Percentiles rank a stretch among this genome's conserved stretches.
phyloP scores from a whole-genome alignment of 768 basidiomycete species.

The Saitozyma podzolica region DNA sequence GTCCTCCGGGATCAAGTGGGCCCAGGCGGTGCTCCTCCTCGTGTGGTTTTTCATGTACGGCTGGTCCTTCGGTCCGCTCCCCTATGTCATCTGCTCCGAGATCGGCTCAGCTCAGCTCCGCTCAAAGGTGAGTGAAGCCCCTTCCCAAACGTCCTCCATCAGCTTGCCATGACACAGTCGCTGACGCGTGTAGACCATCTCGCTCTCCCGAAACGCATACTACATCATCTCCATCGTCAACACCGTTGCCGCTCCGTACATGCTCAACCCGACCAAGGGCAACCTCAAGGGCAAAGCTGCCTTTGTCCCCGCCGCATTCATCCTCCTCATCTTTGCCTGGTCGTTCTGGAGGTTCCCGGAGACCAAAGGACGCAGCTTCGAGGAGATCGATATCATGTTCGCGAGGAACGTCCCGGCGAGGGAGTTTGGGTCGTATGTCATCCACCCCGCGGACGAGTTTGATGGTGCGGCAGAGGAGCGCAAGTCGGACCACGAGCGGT shows the following conservation, averaged over 20 bases:
- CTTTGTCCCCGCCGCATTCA: slow-evolving; percentile 15
- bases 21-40: background rate
- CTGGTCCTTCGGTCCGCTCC: slow-evolving; percentile 2
- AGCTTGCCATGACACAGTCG: too few species aligned
- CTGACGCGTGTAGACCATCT: slow-evolving; percentile 19
- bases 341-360: slow-evolving; percentile 7
- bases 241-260: slow-evolving; percentile 26
- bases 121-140: background rate
- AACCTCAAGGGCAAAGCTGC: slow-evolving; percentile 16
- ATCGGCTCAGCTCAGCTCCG: slow-evolving; percentile 25
- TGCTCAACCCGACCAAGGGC: slow-evolving; percentile 38
- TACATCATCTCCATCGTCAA: slow-evolving; percentile 30
- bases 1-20: background rate
- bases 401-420: background rate
- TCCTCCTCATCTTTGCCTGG: slow-evolving; percentile 8
- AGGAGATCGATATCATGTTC: slow-evolving; percentile 7
- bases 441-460: background rate
- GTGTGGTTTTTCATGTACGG: slow-evolving; percentile 11
- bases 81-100: slow-evolving; percentile 13
- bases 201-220: slow-evolving; percentile 31
- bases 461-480: background rate
- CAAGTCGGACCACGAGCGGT: background rate
- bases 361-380: slow-evolving; percentile 6
- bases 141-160: too few species aligned
- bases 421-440: slow-evolving; percentile 2